phyloP scores from a whole-genome alignment of 1,284 basidiomycete species.

The Ganoderma leucocontextum region DNA sequence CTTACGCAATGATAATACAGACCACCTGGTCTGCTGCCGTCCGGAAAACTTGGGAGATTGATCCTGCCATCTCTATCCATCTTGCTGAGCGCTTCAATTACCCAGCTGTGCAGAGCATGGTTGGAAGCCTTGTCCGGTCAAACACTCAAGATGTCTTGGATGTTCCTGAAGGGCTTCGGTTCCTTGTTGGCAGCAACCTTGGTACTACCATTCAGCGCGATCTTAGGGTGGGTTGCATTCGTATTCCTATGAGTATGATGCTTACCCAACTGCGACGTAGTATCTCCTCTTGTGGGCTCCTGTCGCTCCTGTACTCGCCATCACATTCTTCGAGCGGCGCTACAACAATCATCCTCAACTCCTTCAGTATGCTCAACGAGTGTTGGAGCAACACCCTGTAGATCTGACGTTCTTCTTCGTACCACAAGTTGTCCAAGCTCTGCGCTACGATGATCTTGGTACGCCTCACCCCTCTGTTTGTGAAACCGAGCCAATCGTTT shows the following conservation, averaged over 20 bases:
- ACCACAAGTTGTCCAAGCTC: slow-evolving; percentile 96
- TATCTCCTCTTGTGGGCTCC: slow-evolving; percentile 90
- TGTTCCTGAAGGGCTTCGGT: slow-evolving; percentile 81
- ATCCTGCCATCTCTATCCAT: slow-evolving; percentile 85
- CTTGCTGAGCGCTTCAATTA: slow-evolving; percentile 90
- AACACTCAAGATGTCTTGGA: slow-evolving; percentile 79
- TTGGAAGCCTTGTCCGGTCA: slow-evolving; percentile 78
- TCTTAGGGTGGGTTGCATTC: slow-evolving; percentile 65
- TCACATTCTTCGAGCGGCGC: slow-evolving; percentile 87
- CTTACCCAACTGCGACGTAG: slow-evolving; percentile 47
- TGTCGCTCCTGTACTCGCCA: slow-evolving; percentile 88
- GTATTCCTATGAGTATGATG: neutral
- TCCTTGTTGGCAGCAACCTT: slow-evolving; percentile 80
- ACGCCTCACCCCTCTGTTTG: slow-evolving; percentile 27
- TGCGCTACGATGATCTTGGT: slow-evolving; percentile 91
- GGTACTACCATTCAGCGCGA: slow-evolving; percentile 68
- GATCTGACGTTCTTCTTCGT: slow-evolving; percentile 99
- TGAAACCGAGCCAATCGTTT: neutral
- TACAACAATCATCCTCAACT: slow-evolving; percentile 88
- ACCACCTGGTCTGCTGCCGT: slow-evolving; percentile 74
- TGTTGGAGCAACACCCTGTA: slow-evolving; percentile 94
- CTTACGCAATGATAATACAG: slow-evolving; percentile 47
- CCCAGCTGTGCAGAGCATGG: slow-evolving; percentile 69
- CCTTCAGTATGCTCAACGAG: slow-evolving; percentile 96
- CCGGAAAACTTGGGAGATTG: slow-evolving; percentile 84